Evolutionary conservation across 257 asterid genomes (phyloP).

Genomic region (Solanum chmielewskii): DNA sequence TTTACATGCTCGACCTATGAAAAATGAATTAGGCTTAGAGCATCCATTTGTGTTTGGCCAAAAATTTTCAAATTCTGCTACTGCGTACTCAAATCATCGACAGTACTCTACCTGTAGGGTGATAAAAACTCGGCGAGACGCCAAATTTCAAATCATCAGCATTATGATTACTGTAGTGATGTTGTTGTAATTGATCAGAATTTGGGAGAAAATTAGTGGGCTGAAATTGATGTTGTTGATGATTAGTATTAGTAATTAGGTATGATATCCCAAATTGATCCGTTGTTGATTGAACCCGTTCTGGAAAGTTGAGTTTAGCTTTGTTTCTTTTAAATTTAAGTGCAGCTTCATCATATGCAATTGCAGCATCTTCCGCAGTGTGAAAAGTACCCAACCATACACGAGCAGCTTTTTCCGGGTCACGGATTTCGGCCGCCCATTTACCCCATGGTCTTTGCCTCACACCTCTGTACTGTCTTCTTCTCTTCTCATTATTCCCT

Average conservation of each 20-base stretch:
- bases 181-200: neutral
- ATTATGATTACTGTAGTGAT: neutral
- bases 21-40: neutral
- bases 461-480: conserved; percentile 1
- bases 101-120: neutral
- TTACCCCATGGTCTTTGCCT: conserved; percentile 3
- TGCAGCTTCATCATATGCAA: conserved; percentile 10
- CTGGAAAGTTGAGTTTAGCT: conserved; percentile 5
- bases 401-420: neutral
- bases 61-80: neutral
- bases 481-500: neutral
- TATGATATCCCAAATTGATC: neutral
- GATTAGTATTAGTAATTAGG: neutral
- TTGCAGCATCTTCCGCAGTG: conserved; percentile 1
- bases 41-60: neutral
- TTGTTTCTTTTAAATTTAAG: conserved; percentile 1
- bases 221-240: neutral
- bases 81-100: neutral
- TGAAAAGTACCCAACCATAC: conserved; percentile 5
- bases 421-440: conserved; percentile 5
- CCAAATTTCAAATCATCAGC: neutral
- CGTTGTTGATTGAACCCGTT: neutral
- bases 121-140: neutral
- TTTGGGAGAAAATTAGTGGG: neutral
- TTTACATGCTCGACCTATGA: too few species aligned